phyloP scores from a whole-genome alignment of 805 yeast species.

The Lipomyces kockii region DNA sequence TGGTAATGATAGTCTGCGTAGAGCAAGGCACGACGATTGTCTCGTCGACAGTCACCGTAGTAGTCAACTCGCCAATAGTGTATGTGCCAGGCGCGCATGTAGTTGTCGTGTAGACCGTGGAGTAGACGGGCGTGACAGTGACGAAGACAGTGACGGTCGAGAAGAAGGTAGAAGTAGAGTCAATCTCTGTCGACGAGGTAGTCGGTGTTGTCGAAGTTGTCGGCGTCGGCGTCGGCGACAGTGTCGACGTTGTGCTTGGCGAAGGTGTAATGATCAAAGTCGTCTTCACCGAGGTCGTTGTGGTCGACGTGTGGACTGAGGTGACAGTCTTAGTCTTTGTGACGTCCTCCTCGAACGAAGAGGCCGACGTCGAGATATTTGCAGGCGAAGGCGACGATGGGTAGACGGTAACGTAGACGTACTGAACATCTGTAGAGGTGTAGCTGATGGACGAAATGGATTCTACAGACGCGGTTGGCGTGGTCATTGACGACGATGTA shows the following conservation, averaged over 20 bases:
- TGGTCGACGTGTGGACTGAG: neutral
- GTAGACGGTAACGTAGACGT: constrained; percentile 25
- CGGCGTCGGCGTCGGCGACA: neutral
- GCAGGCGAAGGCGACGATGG: constrained; percentile 1
- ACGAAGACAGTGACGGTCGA: constrained; percentile 25
- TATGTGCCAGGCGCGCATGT: constrained; percentile 23
- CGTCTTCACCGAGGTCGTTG: constrained; percentile 8
- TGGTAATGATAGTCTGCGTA: constrained; percentile 18
- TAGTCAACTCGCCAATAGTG: constrained; percentile 17
- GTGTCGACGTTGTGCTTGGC: constrained; percentile 14
- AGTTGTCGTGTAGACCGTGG: constrained; percentile 24
- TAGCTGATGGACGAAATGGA: constrained; percentile 7
- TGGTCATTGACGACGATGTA: neutral
- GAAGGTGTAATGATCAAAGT: constrained; percentile 15
- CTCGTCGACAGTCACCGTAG: constrained; percentile 24
- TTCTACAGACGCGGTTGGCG: constrained; percentile 10
- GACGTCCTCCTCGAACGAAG: neutral
- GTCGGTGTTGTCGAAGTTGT: constrained; percentile 9
- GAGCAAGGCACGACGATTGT: constrained; percentile 26
- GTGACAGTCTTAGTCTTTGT: constrained; percentile 7
- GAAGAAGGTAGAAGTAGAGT: constrained; percentile 17
- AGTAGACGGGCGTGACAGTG: constrained; percentile 30
- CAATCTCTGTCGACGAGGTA: constrained; percentile 11
- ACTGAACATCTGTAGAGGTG: constrained; percentile 18
- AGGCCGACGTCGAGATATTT: neutral